These are phyloP conservation scores for Candida ulmi DNA, from an alignment of 805 yeast genomes.

Conservation along the genomic window DNA sequence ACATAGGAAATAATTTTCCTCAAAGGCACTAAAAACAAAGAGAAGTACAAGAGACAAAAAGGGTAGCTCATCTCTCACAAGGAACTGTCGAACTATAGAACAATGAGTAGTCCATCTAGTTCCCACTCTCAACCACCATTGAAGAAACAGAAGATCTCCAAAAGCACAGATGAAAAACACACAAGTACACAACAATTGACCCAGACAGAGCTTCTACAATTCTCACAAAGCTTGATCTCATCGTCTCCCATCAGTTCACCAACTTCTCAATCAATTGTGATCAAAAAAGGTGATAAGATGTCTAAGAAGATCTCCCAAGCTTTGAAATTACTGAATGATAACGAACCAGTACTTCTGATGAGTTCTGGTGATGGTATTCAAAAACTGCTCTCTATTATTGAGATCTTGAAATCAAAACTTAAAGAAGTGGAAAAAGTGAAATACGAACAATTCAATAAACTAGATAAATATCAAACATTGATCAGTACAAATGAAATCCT, in stretches of 20 bases:
- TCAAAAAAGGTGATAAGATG: conserved; percentile 21
- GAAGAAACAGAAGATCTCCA: conserved; percentile 11
- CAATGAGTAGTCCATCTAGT: neutral
- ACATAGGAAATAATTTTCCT: too few species aligned
- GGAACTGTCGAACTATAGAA: too few species aligned
- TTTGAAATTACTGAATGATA: conserved; percentile 1
- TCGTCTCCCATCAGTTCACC: neutral
- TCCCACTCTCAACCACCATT: conserved; percentile 6
- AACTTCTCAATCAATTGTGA: conserved; percentile 3
- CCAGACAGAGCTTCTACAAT: neutral
- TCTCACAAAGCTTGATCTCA: conserved; percentile 1
- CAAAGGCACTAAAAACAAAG: too few species aligned
- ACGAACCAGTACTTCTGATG: conserved; percentile 11
- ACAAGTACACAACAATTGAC: too few species aligned
- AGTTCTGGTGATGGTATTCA: conserved; percentile 20
- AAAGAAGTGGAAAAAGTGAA: conserved; percentile 2
- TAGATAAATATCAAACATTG: conserved; percentile 16
- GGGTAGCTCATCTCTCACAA: too few species aligned
- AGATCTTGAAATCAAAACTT: conserved; percentile 16
- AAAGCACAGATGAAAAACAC: too few species aligned
- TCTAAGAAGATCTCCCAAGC: conserved; percentile 11
- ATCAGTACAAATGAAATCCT: conserved; percentile 14
- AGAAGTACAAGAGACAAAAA: too few species aligned
- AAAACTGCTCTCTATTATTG: conserved; percentile 18
- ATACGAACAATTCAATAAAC: conserved; percentile 18